Evolutionary conservation across 2,329 filamentous ascomycete genomes (phyloP).

Genomic region (Aspergillus sp.): DNA sequence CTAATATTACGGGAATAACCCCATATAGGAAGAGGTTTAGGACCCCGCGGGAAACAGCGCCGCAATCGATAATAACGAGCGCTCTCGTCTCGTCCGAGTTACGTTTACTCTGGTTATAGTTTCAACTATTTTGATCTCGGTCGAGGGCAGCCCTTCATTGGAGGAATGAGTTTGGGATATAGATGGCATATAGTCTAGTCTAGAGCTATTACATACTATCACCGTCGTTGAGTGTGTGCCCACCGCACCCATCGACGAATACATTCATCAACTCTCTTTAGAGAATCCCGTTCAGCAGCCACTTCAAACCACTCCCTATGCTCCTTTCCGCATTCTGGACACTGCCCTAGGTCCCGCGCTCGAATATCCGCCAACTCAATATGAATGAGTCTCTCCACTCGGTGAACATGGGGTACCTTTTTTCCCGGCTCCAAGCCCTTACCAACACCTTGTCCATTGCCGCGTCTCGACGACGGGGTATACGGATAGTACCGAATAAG

Average conservation of each 20-base stretch:
- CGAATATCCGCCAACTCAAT: slow-evolving; percentile 70
- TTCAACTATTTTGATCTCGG: no score
- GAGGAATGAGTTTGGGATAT: not conserved
- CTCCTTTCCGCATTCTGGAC: slow-evolving; percentile 74
- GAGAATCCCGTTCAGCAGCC: slow-evolving; percentile 67
- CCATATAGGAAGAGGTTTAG: no score
- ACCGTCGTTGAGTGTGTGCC: slow-evolving; percentile 56
- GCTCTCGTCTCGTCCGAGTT: no score
- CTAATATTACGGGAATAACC: not conserved
- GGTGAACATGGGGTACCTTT: slow-evolving; percentile 81
- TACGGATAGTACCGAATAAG: slow-evolving; percentile 93
- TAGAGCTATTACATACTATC: not conserved
- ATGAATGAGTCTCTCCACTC: slow-evolving; percentile 87
- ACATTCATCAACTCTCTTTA: slow-evolving; percentile 69
- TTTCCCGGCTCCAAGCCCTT: slow-evolving; percentile 39
- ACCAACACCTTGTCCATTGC: not conserved
- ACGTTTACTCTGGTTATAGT: no score
- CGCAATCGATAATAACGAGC: no score
- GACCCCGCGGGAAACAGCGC: no score
- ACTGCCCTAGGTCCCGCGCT: slow-evolving; percentile 61
- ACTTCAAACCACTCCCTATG: slow-evolving; percentile 97
- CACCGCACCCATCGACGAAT: slow-evolving; percentile 84
- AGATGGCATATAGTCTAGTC: not conserved
- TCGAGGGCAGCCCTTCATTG: not conserved
- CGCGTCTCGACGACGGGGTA: slow-evolving; percentile 28